These are phyloP conservation scores for Inga oerstediana DNA, from an alignment of 306 rosid species.

Conservation along the genomic window DNA sequence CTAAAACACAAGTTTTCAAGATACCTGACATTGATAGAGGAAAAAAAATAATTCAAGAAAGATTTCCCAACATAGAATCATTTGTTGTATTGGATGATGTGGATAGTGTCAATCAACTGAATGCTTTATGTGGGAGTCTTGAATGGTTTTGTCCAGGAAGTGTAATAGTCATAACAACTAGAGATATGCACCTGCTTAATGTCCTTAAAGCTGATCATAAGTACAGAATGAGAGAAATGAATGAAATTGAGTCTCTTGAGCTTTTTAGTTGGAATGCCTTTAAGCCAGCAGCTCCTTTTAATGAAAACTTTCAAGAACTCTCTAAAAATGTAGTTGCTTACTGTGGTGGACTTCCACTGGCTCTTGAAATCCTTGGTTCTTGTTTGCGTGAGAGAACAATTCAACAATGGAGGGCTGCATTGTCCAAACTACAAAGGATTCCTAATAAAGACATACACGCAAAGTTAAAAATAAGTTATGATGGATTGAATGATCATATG, in stretches of 20 bases:
- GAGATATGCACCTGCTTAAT: not conserved
- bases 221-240: not conserved
- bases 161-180: not conserved
- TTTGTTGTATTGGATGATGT: not conserved
- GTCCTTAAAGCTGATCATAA: not conserved
- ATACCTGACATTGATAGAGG: not conserved
- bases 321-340: not conserved
- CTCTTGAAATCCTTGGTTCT: not conserved
- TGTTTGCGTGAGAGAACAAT: not conserved
- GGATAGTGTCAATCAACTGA: not conserved
- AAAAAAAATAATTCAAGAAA: not conserved
- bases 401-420: not conserved
- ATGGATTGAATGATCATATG: not conserved
- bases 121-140: not conserved
- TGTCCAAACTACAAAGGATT: not conserved
- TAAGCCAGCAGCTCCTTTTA: not conserved
- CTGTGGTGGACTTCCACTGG: not conserved
- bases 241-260: not conserved
- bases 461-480: not conserved
- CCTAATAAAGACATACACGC: not conserved
- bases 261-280: not conserved
- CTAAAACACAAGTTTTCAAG: not conserved
- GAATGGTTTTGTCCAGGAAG: not conserved
- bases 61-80: not conserved
- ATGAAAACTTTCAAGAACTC: fast-evolving